Evolutionary conservation across 306 rosid genomes (phyloP), one percentile per base, ranked within the genome.

Genomic region (Prunus padus): DNA sequence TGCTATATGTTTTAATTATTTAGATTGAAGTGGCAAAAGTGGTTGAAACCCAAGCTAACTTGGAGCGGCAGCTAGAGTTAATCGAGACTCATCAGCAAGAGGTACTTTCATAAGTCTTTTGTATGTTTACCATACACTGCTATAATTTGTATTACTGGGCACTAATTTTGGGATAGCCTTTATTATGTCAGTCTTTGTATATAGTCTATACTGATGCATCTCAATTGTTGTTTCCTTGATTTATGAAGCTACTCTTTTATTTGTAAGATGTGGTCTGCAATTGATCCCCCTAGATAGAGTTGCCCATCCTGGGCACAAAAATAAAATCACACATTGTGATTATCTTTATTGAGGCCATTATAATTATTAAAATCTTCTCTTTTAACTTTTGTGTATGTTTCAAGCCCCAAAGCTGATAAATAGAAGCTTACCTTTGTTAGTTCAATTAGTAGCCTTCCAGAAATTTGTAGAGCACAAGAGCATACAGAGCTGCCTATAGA

Each of bases 11-110:
- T 69, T 63, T 15, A 74, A 76, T 82, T 69, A 65, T 84, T 66
- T 79, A 92, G 98, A 95, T 85, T 75, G 98, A 95, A 84, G 98
- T 95, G 84, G 93, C 95, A 45, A 94, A 92, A 75, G 96, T 94
- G 74, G 98, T 94, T 42, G 96, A 90, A 84, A 86, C 93, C 73
- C 97, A 94, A 79, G 76, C 90, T 83, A 87, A 82, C 75, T 79
- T 94, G 89, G 98, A 94, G 87, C 90, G 91, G 79, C 96, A 91
- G 70, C 84, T 94, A 81, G 97, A 94, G 90, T 82, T 94, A 71
- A 89, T 90, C 31, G 98, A 94, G 86, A 92, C 98, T 77, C 96
- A 94, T 86, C 98, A 94, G 79, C 91, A 86, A 63, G 96, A 95
- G 98, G 97, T 95, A 91, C 57, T 80, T 82, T 69, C 67, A 57